Conservation (phyloP, 2,329 filamentous ascomycete species). For the Aspergillus glaucus region DNA sequence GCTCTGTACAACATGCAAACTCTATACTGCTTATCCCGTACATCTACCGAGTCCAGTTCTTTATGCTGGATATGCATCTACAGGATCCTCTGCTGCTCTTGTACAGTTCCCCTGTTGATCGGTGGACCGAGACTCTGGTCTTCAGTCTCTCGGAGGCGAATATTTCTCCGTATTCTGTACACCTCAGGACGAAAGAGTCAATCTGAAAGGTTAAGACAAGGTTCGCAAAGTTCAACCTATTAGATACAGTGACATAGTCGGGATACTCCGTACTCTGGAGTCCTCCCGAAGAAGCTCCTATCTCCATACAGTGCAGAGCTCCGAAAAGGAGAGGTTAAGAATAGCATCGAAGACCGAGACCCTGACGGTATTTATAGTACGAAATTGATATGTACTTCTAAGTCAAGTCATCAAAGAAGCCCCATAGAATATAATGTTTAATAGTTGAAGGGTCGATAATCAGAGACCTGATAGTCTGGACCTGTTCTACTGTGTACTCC, state of each 20-base stretch:
- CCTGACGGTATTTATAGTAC: not conserved
- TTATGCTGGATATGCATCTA: not conserved
- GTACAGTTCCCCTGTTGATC: constrained; percentile 15
- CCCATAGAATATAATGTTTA: no score
- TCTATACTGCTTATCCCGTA: no score
- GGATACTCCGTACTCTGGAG: no score
- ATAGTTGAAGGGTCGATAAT: not conserved
- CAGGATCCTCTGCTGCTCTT: not conserved
- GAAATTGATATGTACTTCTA: not conserved
- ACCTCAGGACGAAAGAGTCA: no score
- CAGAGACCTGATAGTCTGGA: not conserved
- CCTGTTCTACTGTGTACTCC: not conserved
- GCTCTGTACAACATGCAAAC: no score
- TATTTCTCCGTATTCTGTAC: no score
- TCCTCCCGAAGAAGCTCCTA: not conserved
- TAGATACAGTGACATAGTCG: no score
- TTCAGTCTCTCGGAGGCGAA: not conserved
- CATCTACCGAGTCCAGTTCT: no score
- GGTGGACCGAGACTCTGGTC: constrained; percentile 7
- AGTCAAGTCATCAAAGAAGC: no score
- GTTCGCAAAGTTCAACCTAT: no score
- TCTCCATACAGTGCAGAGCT: not conserved
- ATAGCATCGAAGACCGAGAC: not conserved
- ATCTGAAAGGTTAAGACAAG: no score
- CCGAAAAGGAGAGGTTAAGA: not conserved